A percentile compares a stretch with the other conserved stretches of the same genome.
phyloP scores from a whole-genome alignment of 2,329 filamentous ascomycete species.

The Apiospora arundinis region DNA sequence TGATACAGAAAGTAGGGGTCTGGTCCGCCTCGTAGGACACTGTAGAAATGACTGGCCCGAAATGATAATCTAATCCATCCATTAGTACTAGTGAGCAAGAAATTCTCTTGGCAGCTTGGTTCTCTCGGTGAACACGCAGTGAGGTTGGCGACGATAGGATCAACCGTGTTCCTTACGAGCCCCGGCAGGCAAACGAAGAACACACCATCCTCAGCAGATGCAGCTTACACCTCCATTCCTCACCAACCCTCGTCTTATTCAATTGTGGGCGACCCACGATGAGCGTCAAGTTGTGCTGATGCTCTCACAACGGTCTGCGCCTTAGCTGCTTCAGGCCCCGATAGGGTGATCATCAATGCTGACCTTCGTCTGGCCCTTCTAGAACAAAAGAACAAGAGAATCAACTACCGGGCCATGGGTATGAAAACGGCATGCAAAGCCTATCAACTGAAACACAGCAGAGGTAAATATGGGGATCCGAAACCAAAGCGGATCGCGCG shows the following conservation, averaged over 20 bases:
- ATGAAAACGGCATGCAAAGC: constrained; percentile 4
- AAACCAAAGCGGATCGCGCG: constrained; percentile 14
- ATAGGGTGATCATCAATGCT: not conserved
- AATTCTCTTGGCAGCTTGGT: not conserved
- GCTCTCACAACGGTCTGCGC: not conserved
- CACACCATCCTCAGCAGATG: constrained; percentile 4
- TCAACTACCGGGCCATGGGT: constrained; percentile 9
- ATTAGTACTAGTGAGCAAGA: not conserved
- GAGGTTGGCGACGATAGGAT: not conserved
- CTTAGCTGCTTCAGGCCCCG: not conserved
- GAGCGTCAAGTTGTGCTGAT: not conserved
- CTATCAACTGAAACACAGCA: constrained; percentile 9
- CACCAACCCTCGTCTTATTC: not conserved
- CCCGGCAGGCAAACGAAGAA: not conserved
- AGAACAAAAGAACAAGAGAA: constrained; percentile 13
- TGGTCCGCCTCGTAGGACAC: not conserved
- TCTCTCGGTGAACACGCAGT: not conserved
- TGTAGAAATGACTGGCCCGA: not conserved
- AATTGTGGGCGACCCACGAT: not conserved
- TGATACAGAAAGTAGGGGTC: not conserved
- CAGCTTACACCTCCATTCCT: not conserved
- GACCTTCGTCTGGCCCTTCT: not conserved
- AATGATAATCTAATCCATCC: not conserved
- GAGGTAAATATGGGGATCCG: not conserved
- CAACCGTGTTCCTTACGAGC: not conserved